Evolutionary conservation across 176 grass and related monocot genomes (phyloP), one percentile per base, ranked within the genome.

Genomic region (Aechmea fasciata): DNA sequence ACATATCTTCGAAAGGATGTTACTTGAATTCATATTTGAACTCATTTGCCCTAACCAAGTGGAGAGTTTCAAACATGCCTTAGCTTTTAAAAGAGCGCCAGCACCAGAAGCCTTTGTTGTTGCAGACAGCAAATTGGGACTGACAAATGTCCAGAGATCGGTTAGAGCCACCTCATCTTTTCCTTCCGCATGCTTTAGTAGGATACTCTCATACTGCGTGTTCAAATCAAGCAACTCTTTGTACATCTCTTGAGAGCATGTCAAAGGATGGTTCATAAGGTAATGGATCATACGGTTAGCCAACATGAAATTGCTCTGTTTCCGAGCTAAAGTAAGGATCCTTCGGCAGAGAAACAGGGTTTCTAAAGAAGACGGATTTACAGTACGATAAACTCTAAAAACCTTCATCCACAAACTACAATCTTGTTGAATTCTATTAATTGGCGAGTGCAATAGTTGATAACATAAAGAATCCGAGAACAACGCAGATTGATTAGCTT

Each of bases 1-100:
- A 52, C 71, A 59, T 70, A 92, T 69, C 65, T 81, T 96, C 48
- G 74, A 70, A 79, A 89, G 72, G 53, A 89, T 75, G 26, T 33
- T 84, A 70, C 70, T 75, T 47, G 78, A 75, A 76, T 66, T 66
- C 69, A 51, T 50, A 75, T 69, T 82, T 64, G 86, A 78, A 57
- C 50, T 85, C n/a, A 75, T 86, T 72, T 86, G 72, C 55, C 71
- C 69, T 82, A 96, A 75, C 93, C 88, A 96, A 77, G 73, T 78
- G 66, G 83, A 89, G 51, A 96, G 77, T 91, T 96, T 96, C 83
- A 96, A 82, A 76, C 93, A 96, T 70, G 86, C 93, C 77, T 89
- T 96, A 57, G 86, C 93, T 70, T 87, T 87, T 47, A 96, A 67
- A 81, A 81, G 52, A 70, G 79, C 57, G 67, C 52, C 73, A 69